Evolutionary conservation across 345 rosid genomes (phyloP), one percentile per base, ranked within the genome.

Genomic region (Hibiscus tridactylites): DNA sequence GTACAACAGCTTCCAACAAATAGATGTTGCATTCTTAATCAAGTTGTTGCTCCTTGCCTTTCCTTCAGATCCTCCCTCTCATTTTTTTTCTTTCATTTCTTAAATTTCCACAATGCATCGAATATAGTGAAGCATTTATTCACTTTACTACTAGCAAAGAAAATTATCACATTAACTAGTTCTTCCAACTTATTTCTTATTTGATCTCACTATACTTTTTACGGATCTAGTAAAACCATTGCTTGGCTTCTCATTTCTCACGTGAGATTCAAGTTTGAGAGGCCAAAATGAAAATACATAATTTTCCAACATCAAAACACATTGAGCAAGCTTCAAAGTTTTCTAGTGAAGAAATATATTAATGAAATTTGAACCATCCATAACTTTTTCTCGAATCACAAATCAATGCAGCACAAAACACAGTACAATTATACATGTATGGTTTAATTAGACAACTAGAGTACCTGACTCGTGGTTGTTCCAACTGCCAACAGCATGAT

Each of bases 401-500:
- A 71, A n/a, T 35, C 21, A 57, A 56, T 9, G 9, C 2, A 58
- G 13, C 37, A 16, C 57, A 66, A 46, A 66, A 16, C 58, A 29
- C 24, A 16, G 42, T 16, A 47, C 16, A 21, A 19, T 21, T 21
- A 21, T 17, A 69, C 28, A 9, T 12, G 42, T 7, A n/a, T 58
- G n/a, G 12, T 46, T 21, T 9, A 59, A 21, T 59, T 59, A 6
- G 56, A 29, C 9, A 61, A 26, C 56, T 10, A 4, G 15, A 24
- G 52, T 53, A 87, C 90, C 90, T 89, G 95, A 66, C 95, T 89
- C 9, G 85, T 86, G 76, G 91, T 89, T 77, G 91, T 87, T 78
- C 91, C 91, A 70, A 87, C 87, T 76, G 95, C 91, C 71, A 89
- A 79, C 6, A 89, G 81, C 76, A 84, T 74, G 61, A 89, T 81